Conservation (phyloP, 768 basidiomycete genomes). For the Suillus ampliporus region DNA sequence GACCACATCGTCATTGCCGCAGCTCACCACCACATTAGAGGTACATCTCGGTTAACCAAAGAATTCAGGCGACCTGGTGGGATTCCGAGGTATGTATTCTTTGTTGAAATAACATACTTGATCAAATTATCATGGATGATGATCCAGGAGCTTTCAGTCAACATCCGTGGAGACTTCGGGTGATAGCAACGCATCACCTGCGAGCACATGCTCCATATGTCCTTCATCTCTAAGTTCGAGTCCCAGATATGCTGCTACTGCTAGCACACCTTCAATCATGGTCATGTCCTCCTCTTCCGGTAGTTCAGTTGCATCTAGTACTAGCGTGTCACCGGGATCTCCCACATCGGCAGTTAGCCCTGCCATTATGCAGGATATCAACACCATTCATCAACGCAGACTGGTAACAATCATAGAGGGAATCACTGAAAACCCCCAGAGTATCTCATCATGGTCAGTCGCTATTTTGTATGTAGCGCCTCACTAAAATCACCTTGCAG, state of each 20-base stretch:
- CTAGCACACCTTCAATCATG: background rate
- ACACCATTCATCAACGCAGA: conserved; percentile 44
- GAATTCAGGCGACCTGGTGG: background rate
- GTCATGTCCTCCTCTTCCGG: background rate
- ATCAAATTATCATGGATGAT: too few species aligned
- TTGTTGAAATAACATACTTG: too few species aligned
- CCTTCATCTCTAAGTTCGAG: background rate
- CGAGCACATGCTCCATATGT: too few species aligned
- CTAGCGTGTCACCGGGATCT: background rate
- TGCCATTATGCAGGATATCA: conserved; percentile 38
- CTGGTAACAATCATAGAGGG: conserved; percentile 48
- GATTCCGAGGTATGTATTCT: background rate
- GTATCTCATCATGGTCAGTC: conserved; percentile 31
- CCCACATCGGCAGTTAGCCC: conserved; percentile 15
- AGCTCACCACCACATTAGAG: background rate
- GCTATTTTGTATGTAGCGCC: background rate
- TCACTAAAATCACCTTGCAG: conserved; percentile 32
- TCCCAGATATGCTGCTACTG: background rate
- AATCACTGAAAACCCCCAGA: conserved; percentile 34
- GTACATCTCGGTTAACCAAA: background rate
- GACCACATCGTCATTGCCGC: background rate
- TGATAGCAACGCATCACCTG: too few species aligned
- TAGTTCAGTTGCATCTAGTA: conserved; percentile 6
- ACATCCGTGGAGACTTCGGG: too few species aligned
- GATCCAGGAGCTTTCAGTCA: too few species aligned